Base-by-base conservation (phyloP, 225 moss, liverwort and hornwort species). In the Physcomitrellopsis africana region DNA sequence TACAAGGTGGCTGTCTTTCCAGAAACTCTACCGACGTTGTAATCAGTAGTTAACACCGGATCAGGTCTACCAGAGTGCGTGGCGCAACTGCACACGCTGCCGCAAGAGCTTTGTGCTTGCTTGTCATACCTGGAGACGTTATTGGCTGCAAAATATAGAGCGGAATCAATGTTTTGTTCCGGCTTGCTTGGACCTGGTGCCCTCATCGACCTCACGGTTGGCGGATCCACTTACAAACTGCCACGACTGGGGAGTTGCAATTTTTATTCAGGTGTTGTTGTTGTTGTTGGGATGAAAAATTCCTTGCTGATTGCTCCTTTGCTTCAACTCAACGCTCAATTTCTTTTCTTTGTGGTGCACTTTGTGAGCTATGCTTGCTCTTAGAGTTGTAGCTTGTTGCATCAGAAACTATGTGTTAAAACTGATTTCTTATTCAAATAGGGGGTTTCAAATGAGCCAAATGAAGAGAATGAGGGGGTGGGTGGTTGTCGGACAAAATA, bases 231-330 rank as follows among this genome's bases (percentile, higher is more conserved):
- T 65, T 3, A 2, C 44, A 18, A 14, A 7, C 24, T 45, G 74
- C 78, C 78, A 79, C 75, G 11, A 18, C 27, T 58, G n/a, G 9
- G 16, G 48, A 61, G 47, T 59, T n/a, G 16, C 17, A 70, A 75
- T 67, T 15, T 22, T 0, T 29, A 56, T 14, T 46, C 15, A 52
- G 65, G 24, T 24, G 24, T 24, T 24, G 24, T 20, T 5, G 9
- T 8, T 14, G 12, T 41, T 2, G 32, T 37, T 37, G 32, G 32
- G 32, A 4, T 7, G 7, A 37, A 37, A 1, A 2, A 37, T 37
- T 2, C 7, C 32, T 37, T 4, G 32, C 3, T 37, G 32, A 7
- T 37, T 37, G 32, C 32, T 24, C 24, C 24, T 37, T 37, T 37
- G 32, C 32, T 37, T 37, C 2, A 0, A 37, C 32, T 37, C 1